Evolutionary conservation across 2,329 filamentous ascomycete genomes (phyloP).

Genomic region (Cordyceps cateniannulata): DNA sequence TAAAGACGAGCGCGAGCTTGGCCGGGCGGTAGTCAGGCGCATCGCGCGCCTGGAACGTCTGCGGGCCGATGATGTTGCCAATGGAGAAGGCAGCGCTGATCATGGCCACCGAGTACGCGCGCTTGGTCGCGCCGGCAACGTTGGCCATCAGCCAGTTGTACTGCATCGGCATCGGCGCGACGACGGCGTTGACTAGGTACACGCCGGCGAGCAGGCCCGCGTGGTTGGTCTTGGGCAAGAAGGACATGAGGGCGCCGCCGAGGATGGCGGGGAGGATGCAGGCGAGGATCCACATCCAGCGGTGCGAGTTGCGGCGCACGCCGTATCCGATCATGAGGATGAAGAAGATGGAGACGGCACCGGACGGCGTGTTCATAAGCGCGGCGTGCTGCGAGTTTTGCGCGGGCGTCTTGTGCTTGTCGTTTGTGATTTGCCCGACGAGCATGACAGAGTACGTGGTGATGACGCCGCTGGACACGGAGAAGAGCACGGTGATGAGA

Average conservation of each 20-base stretch:
- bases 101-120: constrained; percentile 8
- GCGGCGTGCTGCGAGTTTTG: constrained; percentile 11
- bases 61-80: constrained; percentile 31
- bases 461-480: constrained; percentile 24
- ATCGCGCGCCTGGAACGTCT: constrained; percentile 29
- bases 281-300: constrained; percentile 30
- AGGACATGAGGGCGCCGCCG: constrained; percentile 48
- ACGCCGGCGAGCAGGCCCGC: constrained; percentile 41
- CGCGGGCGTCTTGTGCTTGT: not conserved
- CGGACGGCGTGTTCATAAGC: constrained; percentile 10
- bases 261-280: constrained; percentile 44
- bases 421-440: constrained; percentile 9
- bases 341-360: constrained; percentile 12
- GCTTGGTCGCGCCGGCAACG: constrained; percentile 24
- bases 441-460: constrained; percentile 11
- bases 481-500: constrained; percentile 14
- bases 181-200: constrained; percentile 45
- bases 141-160: constrained; percentile 41
- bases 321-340: constrained; percentile 30
- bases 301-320: constrained; percentile 29
- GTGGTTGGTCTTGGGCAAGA: constrained; percentile 38
- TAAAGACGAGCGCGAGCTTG: constrained; percentile 21
- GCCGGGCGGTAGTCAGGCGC: constrained; percentile 29
- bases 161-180: constrained; percentile 38
- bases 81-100: constrained; percentile 23